Base-by-base conservation (phyloP, 805 yeast genomes). In the Pichia insulana region DNA sequence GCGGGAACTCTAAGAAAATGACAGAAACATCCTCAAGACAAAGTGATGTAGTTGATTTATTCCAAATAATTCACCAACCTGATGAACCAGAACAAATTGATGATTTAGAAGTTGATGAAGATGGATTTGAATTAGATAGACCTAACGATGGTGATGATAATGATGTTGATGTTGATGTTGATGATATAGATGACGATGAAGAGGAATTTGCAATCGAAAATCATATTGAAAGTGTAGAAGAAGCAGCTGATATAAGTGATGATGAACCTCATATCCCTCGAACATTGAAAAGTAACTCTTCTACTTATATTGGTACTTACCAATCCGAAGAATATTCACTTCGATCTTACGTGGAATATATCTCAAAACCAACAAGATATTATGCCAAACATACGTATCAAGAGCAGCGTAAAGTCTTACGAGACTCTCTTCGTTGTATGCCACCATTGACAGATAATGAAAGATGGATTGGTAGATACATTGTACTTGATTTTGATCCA, bases 371-470 rank as follows among this genome's bases (percentile, higher is more conserved):
- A 5, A 17, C 34, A 2, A 22, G 34, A 17, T 20, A 31, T 18
- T 38, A 35, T 2, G 30, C 19, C 6, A 27, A 39, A 12, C 39
- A 45, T 32, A 43, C 49, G 15, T 40, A 49, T 12, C 59, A 59
- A 2, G 45, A 59, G 3, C 46, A 52, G 8, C 50, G 58, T 25
- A 59, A 58, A 35, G 40, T 58, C 3, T 27, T 62, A 30, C 47
- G 62, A 17, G 67, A 64, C 44, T 52, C 63, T 6, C 48, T 64
- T 6, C 41, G 67, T 13, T 64, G 68, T 42, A 63, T 64, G 59
- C 48, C 57, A 1, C 55, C 63, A 8, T 43, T 64, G 40, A 22
- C 53, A 2, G 52, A 59, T 7, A 58, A 57, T 43, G 67, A 64
- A 31, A 50, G 59, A 38, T 64, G 68, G 68, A 48, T 61, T 2